Percentiles rank a stretch among this genome's conserved stretches.
Evolutionary conservation across 495 filamentous ascomycete species (phyloP).

Genomic region (Tuber brumale): DNA sequence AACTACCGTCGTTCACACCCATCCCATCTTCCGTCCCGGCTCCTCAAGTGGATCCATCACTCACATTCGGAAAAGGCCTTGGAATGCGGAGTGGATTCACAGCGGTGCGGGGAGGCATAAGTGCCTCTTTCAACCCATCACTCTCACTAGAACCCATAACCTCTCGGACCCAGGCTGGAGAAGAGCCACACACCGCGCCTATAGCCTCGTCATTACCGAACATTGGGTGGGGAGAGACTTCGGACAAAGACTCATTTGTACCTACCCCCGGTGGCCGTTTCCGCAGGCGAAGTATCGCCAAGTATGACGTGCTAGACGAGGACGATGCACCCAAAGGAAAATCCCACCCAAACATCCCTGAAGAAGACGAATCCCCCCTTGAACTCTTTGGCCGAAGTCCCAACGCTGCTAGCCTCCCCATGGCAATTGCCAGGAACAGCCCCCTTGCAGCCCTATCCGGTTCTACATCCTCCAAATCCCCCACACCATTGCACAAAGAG

Average conservation of each 20-base stretch:
- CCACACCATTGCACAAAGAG: constrained; percentile 8
- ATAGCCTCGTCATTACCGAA: constrained; percentile 35
- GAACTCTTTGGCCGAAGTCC: constrained; percentile 15
- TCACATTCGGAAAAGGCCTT: constrained; percentile 36
- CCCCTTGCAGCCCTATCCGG: constrained; percentile 20
- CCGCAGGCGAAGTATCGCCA: constrained; percentile 37
- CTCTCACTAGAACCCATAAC: constrained; percentile 19
- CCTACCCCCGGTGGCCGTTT: constrained; percentile 36
- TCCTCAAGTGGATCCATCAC: constrained; percentile 27
- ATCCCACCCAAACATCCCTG: constrained; percentile 17
- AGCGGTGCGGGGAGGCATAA: constrained; percentile 12
- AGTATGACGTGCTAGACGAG: constrained; percentile 38
- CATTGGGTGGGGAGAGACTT: constrained; percentile 21
- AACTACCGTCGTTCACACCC: constrained; percentile 30
- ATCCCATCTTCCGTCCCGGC: constrained; percentile 13
- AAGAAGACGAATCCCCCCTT: constrained; percentile 9
- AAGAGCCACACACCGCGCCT: constrained; percentile 10
- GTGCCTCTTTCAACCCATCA: constrained; percentile 17
- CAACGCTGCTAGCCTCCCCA: constrained; percentile 34
- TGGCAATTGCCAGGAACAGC: constrained; percentile 37
- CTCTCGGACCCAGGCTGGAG: constrained; percentile 11
- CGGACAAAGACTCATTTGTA: constrained; percentile 16
- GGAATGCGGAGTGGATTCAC: constrained; percentile 28
- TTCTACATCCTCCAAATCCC: constrained; percentile 7
- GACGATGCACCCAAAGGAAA: constrained; percentile 15